Percentiles rank a stretch among this genome's conserved stretches.
Conservation (phyloP, 2,329 filamentous ascomycete genomes). For the Alternaria metachromatica region DNA sequence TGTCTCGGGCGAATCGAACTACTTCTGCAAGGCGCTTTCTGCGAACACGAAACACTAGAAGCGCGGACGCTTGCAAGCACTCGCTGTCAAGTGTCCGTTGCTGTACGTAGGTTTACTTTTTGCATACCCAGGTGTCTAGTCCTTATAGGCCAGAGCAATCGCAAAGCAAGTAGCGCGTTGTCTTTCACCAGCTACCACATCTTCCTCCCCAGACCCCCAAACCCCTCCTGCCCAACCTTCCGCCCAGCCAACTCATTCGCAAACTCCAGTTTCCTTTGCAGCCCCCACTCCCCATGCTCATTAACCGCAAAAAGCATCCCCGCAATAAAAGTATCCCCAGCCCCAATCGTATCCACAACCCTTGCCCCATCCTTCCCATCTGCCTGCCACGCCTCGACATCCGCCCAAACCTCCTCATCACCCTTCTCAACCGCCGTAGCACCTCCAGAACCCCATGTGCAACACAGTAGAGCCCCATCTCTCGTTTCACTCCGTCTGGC, state of each 20-base stretch:
- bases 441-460: constrained; percentile 66
- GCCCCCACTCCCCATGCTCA: constrained; percentile 60
- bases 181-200: constrained; percentile 3
- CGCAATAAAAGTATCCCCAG: constrained; percentile 78
- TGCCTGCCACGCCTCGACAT: constrained; percentile 18
- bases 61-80: neutral
- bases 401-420: neutral
- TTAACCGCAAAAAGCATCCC: constrained; percentile 70
- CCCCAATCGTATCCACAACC: constrained; percentile 68
- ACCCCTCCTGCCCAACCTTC: constrained; percentile 73
- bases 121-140: neutral
- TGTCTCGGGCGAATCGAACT: neutral
- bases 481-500: constrained; percentile 27
- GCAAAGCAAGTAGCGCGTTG: neutral
- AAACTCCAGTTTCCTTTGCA: constrained; percentile 61
- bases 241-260: constrained; percentile 70
- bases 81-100: neutral
- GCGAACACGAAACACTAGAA: neutral
- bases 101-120: neutral
- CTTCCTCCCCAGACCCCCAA: constrained; percentile 45
- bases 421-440: constrained; percentile 55
- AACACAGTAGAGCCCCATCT: constrained; percentile 57
- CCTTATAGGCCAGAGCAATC: neutral
- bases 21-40: neutral
- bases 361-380: neutral